Evolutionary conservation across 371 early-diverging fungal genomes (phyloP), one percentile per base, ranked within the genome.

Genomic region (Saksenaea oblongispora): DNA sequence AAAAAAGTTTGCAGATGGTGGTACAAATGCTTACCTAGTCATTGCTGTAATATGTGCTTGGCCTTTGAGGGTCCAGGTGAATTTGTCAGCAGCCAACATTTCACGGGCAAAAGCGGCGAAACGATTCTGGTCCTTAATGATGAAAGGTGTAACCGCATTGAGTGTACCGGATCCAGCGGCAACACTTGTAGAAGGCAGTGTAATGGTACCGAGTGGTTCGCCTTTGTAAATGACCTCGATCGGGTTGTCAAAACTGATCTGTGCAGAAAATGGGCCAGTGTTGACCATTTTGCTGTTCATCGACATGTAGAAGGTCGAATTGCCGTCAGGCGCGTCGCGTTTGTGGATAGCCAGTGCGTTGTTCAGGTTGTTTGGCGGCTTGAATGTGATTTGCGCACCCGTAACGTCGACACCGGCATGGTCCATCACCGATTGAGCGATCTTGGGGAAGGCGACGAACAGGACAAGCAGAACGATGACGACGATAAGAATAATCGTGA

Each of bases 251-350:
- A 86, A 86, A 41, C 64, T 66, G 31, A 85, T 78, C 31, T 73
- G 72, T 34, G 87, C 87, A 18, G 79, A 61, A 68, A 83, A 83
- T 4, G 87, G 84, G 54, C 87, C 87, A 22, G 87, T 87, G 61
- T 85, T 76, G 17, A 56, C 68, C 53, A 86, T 71, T 7, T 44
- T 36, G 55, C 80, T 79, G 42, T 74, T 51, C 78, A 86, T 77
- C 34, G 58, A 54, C 80, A 85, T 79, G 41, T 57, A 66, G 37
- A 84, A 69, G 34, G 78, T 73, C 17, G 59, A 59, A 58, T 82
- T 78, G 53, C 62, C 63, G 58, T 70, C 68, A 39, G 58, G 59
- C 26, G 14, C 47, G 22, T 65, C 65, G 31, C 70, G 70, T 56
- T 73, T 70, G 26, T 42, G 22, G 17, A 15, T 34, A 14, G n/a